phyloP scores from a whole-genome alignment of 2,329 filamentous ascomycete species.

The Monosporascus sp. region DNA sequence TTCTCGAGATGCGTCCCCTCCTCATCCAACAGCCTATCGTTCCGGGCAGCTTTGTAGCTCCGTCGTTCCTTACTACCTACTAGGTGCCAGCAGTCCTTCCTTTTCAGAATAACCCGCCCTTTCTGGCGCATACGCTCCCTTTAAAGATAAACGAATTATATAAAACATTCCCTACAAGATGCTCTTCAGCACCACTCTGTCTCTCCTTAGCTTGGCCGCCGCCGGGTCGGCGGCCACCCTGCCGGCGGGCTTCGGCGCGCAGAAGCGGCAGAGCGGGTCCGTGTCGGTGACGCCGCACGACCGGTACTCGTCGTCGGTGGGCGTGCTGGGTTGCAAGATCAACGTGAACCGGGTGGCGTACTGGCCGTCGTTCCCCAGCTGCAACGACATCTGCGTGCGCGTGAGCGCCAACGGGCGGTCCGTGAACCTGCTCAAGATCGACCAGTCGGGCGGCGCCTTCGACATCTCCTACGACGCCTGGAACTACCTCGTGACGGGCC shows the following conservation, averaged over 20 bases:
- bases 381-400: conserved; percentile 53
- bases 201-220: neutral
- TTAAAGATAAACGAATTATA: no score
- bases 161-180: neutral
- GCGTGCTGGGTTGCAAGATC: conserved; percentile 57
- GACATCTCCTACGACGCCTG: conserved; percentile 59
- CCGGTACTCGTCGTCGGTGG: conserved; percentile 51
- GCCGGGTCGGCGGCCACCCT: conserved; percentile 9
- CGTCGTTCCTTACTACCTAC: neutral
- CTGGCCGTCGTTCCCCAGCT: conserved; percentile 49
- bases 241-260: conserved; percentile 1
- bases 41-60: neutral
- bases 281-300: conserved; percentile 49
- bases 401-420: conserved; percentile 43
- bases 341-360: conserved; percentile 57
- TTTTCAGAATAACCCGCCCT: neutral
- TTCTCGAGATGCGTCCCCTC: neutral
- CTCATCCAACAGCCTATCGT: neutral
- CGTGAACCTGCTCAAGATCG: conserved; percentile 54
- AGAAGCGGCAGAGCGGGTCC: conserved; percentile 4
- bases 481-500: conserved; percentile 50
- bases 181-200: neutral
- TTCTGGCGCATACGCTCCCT: no score
- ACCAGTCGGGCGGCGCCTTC: conserved; percentile 49
- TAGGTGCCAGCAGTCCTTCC: neutral